Base-by-base conservation (phyloP, 2,329 filamentous ascomycete species). In the Ceratocystis colombiana region DNA sequence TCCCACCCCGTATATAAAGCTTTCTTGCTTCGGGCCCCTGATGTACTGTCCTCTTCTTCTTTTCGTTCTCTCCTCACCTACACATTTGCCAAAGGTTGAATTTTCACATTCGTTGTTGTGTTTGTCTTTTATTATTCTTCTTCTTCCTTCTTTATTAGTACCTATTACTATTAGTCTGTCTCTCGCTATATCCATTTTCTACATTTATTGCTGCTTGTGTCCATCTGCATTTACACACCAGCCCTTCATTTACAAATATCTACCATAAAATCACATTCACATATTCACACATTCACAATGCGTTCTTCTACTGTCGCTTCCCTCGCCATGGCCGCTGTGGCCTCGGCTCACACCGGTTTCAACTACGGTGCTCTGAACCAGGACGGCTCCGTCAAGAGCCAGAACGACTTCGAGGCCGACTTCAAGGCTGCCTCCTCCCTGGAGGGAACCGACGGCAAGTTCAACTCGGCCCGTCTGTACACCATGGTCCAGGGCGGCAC, bases 401-500 rank as follows among this genome's bases (percentile, higher is more conserved):
- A 88, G 72, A 71, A 79, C 12, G 85, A 89, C 73, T 92, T 88
- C 75, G 83, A 88, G 77, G 77, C 80, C 71, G 83, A 88, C 76
- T 90, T 90, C 80, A 83, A 80, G 69, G 77, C 80, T 2, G 87
- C 88, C 33, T 80, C 84, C 70, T 78, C 77, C 63, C 83, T 92
- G 17, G 78, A 79, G 25, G 86, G 86, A 57, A 85, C 86, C 65
- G 76, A 79, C 25, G 84, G 84, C 59, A 75, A 72, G 64, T 90
- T 88, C 78, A 88, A 78, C 71, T 86, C 82, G 68, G 87, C 85
- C 55, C 84, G 88, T 68, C 79, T 90, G n/a, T 91, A 88, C 76
- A 90, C 88, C 70, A 89, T 84, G 81, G 79, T 88, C 62, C 79
- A 81, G 77, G 71, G 64, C 61, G 22, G 45, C 70, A 86, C 87